Percentiles rank a stretch among this genome's conserved stretches.
These are phyloP conservation scores for Hymenoscyphus fraxineus DNA, from an alignment of 2,329 filamentous ascomycete genomes.

Conservation along the genomic window DNA sequence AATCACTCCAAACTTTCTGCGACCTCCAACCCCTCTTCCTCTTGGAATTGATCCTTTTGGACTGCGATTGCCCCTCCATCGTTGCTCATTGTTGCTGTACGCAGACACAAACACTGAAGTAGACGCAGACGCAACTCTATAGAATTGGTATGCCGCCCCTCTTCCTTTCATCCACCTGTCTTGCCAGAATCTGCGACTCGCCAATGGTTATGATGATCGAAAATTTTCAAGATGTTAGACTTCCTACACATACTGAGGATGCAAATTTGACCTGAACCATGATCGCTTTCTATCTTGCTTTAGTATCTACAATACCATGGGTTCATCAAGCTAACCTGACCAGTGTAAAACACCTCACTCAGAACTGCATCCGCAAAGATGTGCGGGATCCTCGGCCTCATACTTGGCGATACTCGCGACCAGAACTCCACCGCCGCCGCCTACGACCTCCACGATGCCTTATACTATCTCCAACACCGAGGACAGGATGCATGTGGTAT, in stretches of 20 bases:
- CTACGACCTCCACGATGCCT: slow-evolving; percentile 64
- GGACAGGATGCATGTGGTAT: slow-evolving; percentile 90
- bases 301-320: not conserved
- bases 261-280: slow-evolving; percentile 24
- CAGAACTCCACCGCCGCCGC: slow-evolving; percentile 49
- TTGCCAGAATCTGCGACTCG: not conserved
- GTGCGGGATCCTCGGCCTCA: slow-evolving; percentile 61
- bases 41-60: not conserved
- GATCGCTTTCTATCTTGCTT: slow-evolving; percentile 1
- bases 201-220: slow-evolving; percentile 27
- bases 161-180: not conserved
- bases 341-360: not conserved
- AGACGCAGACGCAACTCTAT: not conserved
- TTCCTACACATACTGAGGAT: slow-evolving; percentile 27
- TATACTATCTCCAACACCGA: slow-evolving; percentile 69
- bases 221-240: slow-evolving; percentile 33
- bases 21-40: not conserved
- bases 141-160: not conserved
- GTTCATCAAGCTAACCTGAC: slow-evolving; percentile 1
- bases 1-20: too few relatives aligned
- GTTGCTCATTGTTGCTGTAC: not conserved
- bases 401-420: slow-evolving; percentile 53
- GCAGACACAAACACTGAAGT: too few relatives aligned
- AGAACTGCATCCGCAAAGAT: slow-evolving; percentile 39
- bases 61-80: not conserved